phyloP scores from a whole-genome alignment of 805 yeast genomes.

The Kluyveromyces wickerhamii region DNA sequence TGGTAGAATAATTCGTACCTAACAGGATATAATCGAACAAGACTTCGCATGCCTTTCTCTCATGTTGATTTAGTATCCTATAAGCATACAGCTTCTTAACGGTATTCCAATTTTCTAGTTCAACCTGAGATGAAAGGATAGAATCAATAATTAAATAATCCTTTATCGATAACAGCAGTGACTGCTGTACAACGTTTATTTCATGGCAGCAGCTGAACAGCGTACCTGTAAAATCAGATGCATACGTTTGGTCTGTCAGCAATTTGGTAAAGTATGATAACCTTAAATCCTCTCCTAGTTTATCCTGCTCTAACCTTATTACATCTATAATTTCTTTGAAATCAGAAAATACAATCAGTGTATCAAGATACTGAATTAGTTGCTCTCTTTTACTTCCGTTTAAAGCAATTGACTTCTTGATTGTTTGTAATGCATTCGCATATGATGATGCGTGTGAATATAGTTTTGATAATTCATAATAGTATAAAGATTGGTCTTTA shows the following conservation, averaged over 20 bases:
- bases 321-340: constrained; percentile 27
- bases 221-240: constrained; percentile 18
- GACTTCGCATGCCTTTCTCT: constrained; percentile 26
- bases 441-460: constrained; percentile 16
- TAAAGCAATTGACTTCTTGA: constrained; percentile 23
- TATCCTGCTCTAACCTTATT: constrained; percentile 21
- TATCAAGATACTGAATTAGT: constrained; percentile 21
- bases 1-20: constrained; percentile 8
- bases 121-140: constrained; percentile 13
- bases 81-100: constrained; percentile 22
- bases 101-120: constrained; percentile 15
- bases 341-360: constrained; percentile 19
- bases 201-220: constrained; percentile 16
- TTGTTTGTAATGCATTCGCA: constrained; percentile 20
- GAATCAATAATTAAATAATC: constrained; percentile 24
- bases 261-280: constrained; percentile 15
- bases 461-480: constrained; percentile 21
- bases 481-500: constrained; percentile 16
- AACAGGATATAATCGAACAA: constrained; percentile 17
- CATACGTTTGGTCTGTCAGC: constrained; percentile 11
- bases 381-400: constrained; percentile 16
- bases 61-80: constrained; percentile 22
- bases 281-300: constrained; percentile 17
- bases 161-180: constrained; percentile 13
- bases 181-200: constrained; percentile 3